Conservation (phyloP, 441 rosid genomes). For the Pelargonium myrrhifolium region DNA sequence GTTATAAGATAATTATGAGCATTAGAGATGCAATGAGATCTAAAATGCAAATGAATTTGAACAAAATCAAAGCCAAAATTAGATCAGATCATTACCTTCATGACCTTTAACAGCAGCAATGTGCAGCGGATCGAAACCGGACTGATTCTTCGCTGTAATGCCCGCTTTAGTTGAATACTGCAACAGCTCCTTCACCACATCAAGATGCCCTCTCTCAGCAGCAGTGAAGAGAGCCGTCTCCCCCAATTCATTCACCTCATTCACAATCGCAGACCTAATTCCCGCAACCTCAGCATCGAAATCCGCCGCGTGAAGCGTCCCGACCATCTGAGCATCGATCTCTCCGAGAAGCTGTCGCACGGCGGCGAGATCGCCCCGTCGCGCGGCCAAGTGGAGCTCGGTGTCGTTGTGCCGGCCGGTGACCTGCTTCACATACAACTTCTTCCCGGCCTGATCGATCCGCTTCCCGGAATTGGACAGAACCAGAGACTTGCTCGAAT, state of each 20-base stretch:
- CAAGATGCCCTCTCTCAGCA: conserved; percentile 74
- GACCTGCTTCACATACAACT: conserved; percentile 85
- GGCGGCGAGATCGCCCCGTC: conserved; percentile 56
- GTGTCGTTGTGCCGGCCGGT: conserved; percentile 91
- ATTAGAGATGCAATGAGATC: no score
- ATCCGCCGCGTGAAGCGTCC: conserved; percentile 54
- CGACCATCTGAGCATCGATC: conserved; percentile 62
- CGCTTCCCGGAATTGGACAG: conserved; percentile 66
- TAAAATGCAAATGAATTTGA: no score
- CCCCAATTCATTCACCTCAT: conserved; percentile 83
- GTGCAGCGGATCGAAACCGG: conserved; percentile 70
- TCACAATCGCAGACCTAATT: conserved; percentile 59
- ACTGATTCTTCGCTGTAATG: conserved; percentile 48
- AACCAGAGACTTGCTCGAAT: conserved; percentile 57
- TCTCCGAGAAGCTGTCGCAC: conserved; percentile 60
- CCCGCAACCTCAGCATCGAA: conserved; percentile 73
- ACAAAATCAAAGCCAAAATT: not conserved
- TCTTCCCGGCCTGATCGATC: conserved; percentile 51
- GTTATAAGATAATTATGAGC: no score
- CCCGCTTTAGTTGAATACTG: conserved; percentile 48
- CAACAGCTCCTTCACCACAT: conserved; percentile 66
- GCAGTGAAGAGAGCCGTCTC: conserved; percentile 82
- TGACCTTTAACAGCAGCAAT: conserved; percentile 81
- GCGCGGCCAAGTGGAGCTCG: conserved; percentile 86
- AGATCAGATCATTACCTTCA: conserved; percentile 36